Conservation (phyloP, 2,329 filamentous ascomycete genomes). For the Nothophaeocryptopus gaeumannii region DNA sequence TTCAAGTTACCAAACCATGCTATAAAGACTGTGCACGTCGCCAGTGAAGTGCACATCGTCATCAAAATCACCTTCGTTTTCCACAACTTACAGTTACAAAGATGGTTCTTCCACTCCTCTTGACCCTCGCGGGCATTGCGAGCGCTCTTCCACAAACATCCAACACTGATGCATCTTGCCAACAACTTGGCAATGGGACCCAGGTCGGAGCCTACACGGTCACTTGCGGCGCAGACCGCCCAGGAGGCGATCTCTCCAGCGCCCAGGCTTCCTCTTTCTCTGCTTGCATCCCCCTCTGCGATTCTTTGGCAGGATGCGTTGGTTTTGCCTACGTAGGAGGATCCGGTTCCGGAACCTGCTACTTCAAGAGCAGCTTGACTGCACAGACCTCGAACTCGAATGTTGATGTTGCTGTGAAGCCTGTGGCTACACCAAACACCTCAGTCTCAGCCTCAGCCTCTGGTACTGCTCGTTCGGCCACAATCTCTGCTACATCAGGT, state of each 20-base stretch:
- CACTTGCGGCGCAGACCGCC: conserved; percentile 18
- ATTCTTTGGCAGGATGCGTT: conserved; percentile 12
- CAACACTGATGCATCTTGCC: conserved; percentile 3
- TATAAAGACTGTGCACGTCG: no score
- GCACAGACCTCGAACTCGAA: conserved; percentile 5
- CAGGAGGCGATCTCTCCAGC: conserved; percentile 9
- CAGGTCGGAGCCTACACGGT: conserved; percentile 7
- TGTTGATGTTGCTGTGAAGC: conserved; percentile 13
- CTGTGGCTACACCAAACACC: background rate
- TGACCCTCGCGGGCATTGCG: conserved; percentile 4
- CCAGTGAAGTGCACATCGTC: no score
- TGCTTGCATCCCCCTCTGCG: conserved; percentile 8
- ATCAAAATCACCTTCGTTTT: no score
- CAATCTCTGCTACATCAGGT: background rate
- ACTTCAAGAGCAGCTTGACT: conserved; percentile 17
- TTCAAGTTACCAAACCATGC: no score
- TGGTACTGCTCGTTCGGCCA: background rate
- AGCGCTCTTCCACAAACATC: conserved; percentile 9
- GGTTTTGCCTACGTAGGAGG: conserved; percentile 18
- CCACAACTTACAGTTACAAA: background rate
- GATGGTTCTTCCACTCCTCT: conserved; percentile 6
- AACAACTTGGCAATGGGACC: conserved; percentile 6
- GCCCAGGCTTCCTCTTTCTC: conserved; percentile 6
- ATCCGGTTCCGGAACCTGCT: conserved; percentile 13
- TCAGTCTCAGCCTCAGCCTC: background rate